Conservation (phyloP, 108 stramenopile genomes). For the Asterionellopsis glacialis region DNA sequence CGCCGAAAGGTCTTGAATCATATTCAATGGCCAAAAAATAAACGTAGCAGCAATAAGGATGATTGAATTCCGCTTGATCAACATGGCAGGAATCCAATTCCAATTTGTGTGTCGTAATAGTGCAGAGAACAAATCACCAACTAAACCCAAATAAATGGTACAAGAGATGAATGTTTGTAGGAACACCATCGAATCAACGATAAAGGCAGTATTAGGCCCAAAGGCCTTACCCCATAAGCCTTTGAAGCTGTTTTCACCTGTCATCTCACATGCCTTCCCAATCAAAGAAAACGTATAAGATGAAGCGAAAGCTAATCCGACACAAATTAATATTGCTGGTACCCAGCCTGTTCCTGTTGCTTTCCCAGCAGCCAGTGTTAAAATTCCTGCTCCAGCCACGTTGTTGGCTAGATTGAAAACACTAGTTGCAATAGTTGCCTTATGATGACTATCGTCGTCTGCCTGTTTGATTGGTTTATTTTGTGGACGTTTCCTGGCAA, state of each 20-base stretch:
- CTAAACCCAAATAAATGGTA: conserved; percentile 48
- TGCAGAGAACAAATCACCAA: conserved; percentile 52
- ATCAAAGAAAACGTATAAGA: conserved; percentile 37
- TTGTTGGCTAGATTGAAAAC: conserved; percentile 70
- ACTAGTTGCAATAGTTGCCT: conserved; percentile 26
- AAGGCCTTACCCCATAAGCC: conserved; percentile 39
- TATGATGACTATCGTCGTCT: conserved; percentile 1
- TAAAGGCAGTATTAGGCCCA: conserved; percentile 24
- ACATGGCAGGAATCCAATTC: conserved; percentile 11
- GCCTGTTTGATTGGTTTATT: neutral
- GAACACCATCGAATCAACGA: conserved; percentile 41
- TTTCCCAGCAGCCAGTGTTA: conserved; percentile 41
- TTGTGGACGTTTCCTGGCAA: too few relatives aligned
- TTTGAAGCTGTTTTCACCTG: conserved; percentile 45
- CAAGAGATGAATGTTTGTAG: conserved; percentile 30
- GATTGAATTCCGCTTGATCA: conserved; percentile 32
- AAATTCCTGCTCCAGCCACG: conserved; percentile 56
- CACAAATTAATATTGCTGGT: conserved; percentile 33
- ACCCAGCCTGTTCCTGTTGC: conserved; percentile 45
- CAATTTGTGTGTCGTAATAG: conserved; percentile 12
- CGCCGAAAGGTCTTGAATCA: conserved; percentile 44
- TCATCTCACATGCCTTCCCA: conserved; percentile 43
- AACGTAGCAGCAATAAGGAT: conserved; percentile 25
- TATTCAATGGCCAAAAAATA: conserved; percentile 33
- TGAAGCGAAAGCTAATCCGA: conserved; percentile 24